These are phyloP conservation scores for Puccinia brachypodii DNA, from an alignment of 1,284 basidiomycete species.

Conservation along the genomic window DNA sequence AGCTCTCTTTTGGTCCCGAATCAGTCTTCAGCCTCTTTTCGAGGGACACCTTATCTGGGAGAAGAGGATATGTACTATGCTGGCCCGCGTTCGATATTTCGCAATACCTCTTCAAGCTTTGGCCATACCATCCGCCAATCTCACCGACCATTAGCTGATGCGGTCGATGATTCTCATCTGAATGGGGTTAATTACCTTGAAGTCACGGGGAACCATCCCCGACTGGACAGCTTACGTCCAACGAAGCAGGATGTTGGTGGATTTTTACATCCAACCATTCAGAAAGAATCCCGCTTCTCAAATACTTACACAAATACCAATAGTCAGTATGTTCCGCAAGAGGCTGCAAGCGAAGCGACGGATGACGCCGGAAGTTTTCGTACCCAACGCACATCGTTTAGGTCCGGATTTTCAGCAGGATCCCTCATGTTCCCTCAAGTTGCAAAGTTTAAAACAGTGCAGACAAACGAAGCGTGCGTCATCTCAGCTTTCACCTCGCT, in stretches of 20 bases:
- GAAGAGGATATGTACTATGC: slow-evolving; percentile 40
- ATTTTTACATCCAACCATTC: neutral
- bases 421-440: slow-evolving; percentile 39
- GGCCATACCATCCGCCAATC: neutral
- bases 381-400: neutral
- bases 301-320: slow-evolving; percentile 7
- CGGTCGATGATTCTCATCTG: neutral
- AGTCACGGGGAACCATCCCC: neutral
- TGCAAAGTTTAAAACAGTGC: slow-evolving; percentile 16
- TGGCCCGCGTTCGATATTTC: neutral
- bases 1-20: slow-evolving; percentile 26
- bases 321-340: neutral
- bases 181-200: slow-evolving; percentile 27
- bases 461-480: slow-evolving; percentile 22
- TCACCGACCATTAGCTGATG: neutral
- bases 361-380: slow-evolving; percentile 10
- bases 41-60: slow-evolving; percentile 31
- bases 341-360: neutral
- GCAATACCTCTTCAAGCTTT: neutral
- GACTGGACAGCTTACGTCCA: slow-evolving; percentile 5
- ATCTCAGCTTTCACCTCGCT: neutral
- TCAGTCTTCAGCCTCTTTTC: slow-evolving; percentile 19
- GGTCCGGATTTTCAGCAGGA: neutral
- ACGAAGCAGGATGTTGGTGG: neutral
- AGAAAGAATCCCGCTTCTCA: neutral